These are phyloP conservation scores for Beta lomatogona DNA, from an alignment of 179 eudicot species.

Conservation along the genomic window DNA sequence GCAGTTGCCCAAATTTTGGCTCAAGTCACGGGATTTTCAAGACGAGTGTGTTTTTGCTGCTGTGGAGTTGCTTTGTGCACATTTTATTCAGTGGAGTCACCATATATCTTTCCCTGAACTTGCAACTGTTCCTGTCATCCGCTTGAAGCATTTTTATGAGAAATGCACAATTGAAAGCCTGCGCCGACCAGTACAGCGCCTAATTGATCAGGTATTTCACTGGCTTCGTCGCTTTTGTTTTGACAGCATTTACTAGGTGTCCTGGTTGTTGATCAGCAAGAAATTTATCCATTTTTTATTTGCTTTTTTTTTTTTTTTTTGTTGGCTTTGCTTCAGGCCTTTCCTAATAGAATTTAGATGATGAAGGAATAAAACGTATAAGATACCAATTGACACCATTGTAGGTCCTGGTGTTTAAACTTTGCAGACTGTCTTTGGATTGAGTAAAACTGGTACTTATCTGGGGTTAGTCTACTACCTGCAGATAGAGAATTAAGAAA, in stretches of 20 bases:
- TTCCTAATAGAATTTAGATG: not conserved
- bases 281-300: not conserved
- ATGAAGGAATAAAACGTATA: not conserved
- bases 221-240: not conserved
- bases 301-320: not conserved
- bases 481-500: not conserved
- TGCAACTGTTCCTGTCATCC: conserved; percentile 74
- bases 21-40: conserved; percentile 69
- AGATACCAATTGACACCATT: not conserved
- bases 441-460: not conserved
- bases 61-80: conserved; percentile 65
- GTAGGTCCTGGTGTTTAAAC: not conserved
- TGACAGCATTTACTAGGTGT: not conserved
- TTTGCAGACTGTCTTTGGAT: not conserved
- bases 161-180: conserved; percentile 55
- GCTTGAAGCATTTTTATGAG: conserved; percentile 67
- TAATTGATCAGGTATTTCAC: conserved; percentile 78
- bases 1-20: conserved; percentile 84
- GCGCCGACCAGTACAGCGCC: conserved; percentile 66
- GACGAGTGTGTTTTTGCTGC: conserved; percentile 67
- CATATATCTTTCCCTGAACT: conserved; percentile 94
- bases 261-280: not conserved
- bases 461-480: not conserved
- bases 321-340: conserved; percentile 3
- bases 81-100: conserved; percentile 87